Conservation (phyloP, 306 rosid genomes). For the Cucumis sativus region Cucumber_9930_V3 NC_026661.2:15650501-15651000, state of each 20-base stretch:
- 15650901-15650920: background rate
- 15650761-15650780: background rate
- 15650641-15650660: background rate
- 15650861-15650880: slow-evolving; percentile 1
- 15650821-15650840: background rate
- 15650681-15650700: background rate
- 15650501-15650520: background rate
- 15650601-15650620: background rate
- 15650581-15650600: background rate
- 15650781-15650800: background rate
- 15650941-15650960: background rate
- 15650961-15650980: background rate
- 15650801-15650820: slow-evolving; percentile 1
- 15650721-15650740: background rate
- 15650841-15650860: background rate
- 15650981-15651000: background rate
- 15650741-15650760: background rate
- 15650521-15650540: background rate
- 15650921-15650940: background rate
- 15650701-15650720: background rate
- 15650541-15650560: background rate
- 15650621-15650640: slow-evolving; percentile 1
- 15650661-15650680: background rate
- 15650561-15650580: background rate
- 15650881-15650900: background rate